Conservation (phyloP, 345 rosid species). For the Ceriops tagal region DNA sequence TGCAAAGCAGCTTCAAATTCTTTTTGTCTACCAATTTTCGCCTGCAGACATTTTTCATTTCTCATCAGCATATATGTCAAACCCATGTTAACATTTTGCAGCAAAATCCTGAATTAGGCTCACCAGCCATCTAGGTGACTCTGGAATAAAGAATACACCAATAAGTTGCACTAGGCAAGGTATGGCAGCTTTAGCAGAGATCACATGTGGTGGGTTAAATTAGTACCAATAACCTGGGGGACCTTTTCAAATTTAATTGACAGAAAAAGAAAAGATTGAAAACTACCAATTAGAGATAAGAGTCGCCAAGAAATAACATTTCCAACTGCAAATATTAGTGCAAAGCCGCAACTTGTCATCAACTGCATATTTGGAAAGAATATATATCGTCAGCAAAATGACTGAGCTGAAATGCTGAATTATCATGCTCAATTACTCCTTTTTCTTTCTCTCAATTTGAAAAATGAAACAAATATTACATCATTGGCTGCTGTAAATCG, state of each 20-base stretch:
- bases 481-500: conserved; percentile 10
- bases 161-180: conserved; percentile 23
- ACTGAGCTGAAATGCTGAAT: no score
- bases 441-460: no score
- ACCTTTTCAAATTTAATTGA: background rate
- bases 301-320: conserved; percentile 22
- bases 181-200: conserved; percentile 12
- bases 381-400: background rate
- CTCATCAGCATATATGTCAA: background rate
- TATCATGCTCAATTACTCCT: no score
- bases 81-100: no score
- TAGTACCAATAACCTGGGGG: background rate
- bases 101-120: background rate
- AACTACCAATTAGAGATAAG: conserved; percentile 25
- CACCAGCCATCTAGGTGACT: conserved; percentile 44
- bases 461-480: background rate
- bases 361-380: conserved; percentile 15
- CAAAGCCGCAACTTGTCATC: conserved; percentile 8
- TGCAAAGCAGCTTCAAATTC: conserved; percentile 45
- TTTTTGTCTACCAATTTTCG: conserved; percentile 30
- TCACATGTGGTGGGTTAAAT: background rate
- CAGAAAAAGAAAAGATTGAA: background rate
- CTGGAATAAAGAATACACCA: conserved; percentile 29
- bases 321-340: conserved; percentile 16
- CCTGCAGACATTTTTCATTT: conserved; percentile 17